Evolutionary conservation across 345 rosid genomes (phyloP).

Genomic region (Dipteronia sinensis): DNA sequence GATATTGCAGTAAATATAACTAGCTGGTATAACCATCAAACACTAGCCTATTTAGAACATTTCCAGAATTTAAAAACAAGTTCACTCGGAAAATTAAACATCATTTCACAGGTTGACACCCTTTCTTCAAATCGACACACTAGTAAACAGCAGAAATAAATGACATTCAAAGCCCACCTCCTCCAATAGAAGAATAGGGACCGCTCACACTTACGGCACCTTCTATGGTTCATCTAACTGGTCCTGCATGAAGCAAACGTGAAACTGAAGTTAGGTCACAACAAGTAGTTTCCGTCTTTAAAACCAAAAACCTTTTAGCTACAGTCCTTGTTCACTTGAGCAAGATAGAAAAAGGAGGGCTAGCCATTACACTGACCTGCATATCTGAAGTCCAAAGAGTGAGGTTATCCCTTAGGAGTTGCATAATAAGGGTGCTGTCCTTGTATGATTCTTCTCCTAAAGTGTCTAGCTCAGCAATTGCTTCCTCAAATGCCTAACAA

Average conservation of each 20-base stretch:
- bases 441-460: conserved; percentile 96
- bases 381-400: conserved; percentile 98
- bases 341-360: conserved; percentile 4
- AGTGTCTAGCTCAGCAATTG: conserved; percentile 92
- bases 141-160: conserved; percentile 33
- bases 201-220: conserved; percentile 24
- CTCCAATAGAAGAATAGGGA: conserved; percentile 49
- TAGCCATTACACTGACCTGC: conserved; percentile 51
- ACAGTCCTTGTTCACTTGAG: neutral
- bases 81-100: conserved; percentile 20
- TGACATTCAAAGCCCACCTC: conserved; percentile 81
- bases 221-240: conserved; percentile 73
- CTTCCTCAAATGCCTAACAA: conserved; percentile 90
- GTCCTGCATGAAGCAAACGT: conserved; percentile 48
- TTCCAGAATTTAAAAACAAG: conserved; percentile 25
- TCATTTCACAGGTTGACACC: conserved; percentile 17
- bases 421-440: conserved; percentile 99
- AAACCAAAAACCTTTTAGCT: neutral
- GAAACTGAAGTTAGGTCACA: neutral
- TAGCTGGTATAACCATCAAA: conserved; percentile 7
- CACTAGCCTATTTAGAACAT: conserved; percentile 20
- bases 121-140: conserved; percentile 29
- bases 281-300: neutral
- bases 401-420: conserved; percentile 89
- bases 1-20: conserved; percentile 3